These are phyloP conservation scores for Suillus lakei DNA, from an alignment of 768 basidiomycete genomes.

Conservation along the genomic window DNA sequence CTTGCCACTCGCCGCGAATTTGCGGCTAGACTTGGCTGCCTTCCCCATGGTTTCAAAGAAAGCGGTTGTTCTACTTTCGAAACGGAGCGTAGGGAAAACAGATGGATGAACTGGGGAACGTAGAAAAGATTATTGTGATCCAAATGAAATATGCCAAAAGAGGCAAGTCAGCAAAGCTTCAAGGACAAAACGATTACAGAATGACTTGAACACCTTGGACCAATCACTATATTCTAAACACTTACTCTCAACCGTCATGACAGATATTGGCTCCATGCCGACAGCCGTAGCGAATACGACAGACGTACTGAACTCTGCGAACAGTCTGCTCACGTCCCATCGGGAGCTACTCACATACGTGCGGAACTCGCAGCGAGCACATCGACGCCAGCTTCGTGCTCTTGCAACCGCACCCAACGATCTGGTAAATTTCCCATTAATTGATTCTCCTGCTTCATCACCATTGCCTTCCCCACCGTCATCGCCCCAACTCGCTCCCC, in stretches of 20 bases:
- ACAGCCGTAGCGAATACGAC: conserved; percentile 36
- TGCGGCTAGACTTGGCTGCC: conserved; percentile 79
- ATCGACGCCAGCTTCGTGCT: conserved; percentile 59
- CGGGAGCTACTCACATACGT: conserved; percentile 59
- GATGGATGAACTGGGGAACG: neutral
- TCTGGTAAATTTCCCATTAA: conserved; percentile 59
- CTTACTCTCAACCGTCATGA: neutral
- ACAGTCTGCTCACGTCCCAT: conserved; percentile 68
- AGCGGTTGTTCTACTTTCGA: neutral
- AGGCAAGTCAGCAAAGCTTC: conserved; percentile 2
- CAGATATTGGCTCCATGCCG: conserved; percentile 11
- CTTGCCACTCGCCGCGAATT: conserved; percentile 87
- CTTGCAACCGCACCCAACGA: conserved; percentile 60
- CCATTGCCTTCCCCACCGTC: conserved; percentile 53
- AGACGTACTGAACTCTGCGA: conserved; percentile 63
- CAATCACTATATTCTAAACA: neutral
- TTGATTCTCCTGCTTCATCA: conserved; percentile 60
- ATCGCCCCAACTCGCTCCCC: conserved; percentile 44
- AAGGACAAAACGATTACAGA: too few relatives aligned
- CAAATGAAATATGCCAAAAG: neutral
- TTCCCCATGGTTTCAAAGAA: conserved; percentile 51
- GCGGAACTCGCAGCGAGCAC: conserved; percentile 56
- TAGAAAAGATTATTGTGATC: neutral
- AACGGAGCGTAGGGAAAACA: neutral
- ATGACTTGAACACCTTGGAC: neutral